These are phyloP conservation scores for Diphasiastrum complanatum DNA, from an alignment of 83 land plant genomes.

Conservation along the genomic window DNA sequence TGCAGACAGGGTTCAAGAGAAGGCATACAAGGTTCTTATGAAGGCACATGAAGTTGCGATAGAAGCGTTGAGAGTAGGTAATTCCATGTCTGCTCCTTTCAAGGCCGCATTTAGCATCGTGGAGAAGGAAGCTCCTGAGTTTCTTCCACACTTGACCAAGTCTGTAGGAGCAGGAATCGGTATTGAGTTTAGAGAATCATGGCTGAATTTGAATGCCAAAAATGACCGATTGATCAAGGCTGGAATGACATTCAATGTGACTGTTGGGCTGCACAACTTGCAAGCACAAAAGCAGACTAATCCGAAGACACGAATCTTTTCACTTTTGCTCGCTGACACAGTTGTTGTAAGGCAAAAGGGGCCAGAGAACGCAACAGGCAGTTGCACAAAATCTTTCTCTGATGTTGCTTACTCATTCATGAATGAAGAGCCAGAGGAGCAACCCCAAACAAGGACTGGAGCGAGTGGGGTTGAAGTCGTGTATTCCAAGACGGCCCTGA, in stretches of 20 bases:
- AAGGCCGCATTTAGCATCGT: constrained; percentile 61
- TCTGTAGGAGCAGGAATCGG: constrained; percentile 95
- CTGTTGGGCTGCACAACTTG: constrained; percentile 80
- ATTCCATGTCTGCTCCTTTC: constrained; percentile 46
- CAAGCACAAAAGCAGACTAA: constrained; percentile 37
- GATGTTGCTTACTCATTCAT: constrained; percentile 89
- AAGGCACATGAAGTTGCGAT: constrained; percentile 94
- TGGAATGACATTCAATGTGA: constrained; percentile 87
- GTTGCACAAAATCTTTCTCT: constrained; percentile 57
- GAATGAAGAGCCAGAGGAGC: constrained; percentile 69
- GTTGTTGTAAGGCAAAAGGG: constrained; percentile 48
- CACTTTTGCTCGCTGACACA: constrained; percentile 78
- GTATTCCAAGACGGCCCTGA: constrained; percentile 55
- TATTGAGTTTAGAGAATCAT: constrained; percentile 92
- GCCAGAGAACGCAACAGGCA: constrained; percentile 48
- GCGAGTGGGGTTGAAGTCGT: constrained; percentile 26
- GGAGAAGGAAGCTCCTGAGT: constrained; percentile 62
- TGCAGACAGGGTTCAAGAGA: constrained; percentile 60
- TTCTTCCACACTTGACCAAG: constrained; percentile 59
- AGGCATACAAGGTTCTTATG: constrained; percentile 71
- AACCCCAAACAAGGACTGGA: constrained; percentile 32
- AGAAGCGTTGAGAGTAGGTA: constrained; percentile 57
- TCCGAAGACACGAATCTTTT: constrained; percentile 60
- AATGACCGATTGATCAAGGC: constrained; percentile 62
- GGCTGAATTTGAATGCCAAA: constrained; percentile 63